A percentile compares a stretch with the other conserved stretches of the same genome.
These are phyloP conservation scores for Oryza meridionalis DNA, from an alignment of 176 grass and related monocot species.

Conservation along the genomic window DNA sequence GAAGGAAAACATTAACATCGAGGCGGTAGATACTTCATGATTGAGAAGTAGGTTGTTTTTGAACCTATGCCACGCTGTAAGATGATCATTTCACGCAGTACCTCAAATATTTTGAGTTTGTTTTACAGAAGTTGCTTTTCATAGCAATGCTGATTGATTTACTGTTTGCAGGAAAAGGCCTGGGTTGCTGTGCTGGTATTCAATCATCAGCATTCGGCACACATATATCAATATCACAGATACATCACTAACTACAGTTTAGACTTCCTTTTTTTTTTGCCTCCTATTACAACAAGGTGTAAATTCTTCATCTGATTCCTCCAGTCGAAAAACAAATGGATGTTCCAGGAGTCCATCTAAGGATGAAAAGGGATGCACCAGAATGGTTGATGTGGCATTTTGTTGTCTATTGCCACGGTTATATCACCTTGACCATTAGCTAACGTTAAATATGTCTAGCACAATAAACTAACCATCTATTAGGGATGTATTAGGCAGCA, in stretches of 20 bases:
- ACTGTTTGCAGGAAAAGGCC: conserved; percentile 46
- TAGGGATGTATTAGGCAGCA: conserved; percentile 11
- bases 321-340: conserved; percentile 9
- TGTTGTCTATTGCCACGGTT: conserved; percentile 20
- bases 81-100: conserved; percentile 5
- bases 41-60: conserved; percentile 26
- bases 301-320: conserved; percentile 6
- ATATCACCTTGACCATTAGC: conserved; percentile 30
- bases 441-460: conserved; percentile 21
- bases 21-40: conserved; percentile 34
- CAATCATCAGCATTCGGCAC: not conserved
- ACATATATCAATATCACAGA: not conserved
- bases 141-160: conserved; percentile 31
- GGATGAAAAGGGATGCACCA: not conserved
- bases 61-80: conserved; percentile 22
- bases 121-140: conserved; percentile 11
- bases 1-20: conserved; percentile 57
- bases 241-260: conserved; percentile 34
- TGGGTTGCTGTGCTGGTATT: conserved; percentile 28
- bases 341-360: not conserved
- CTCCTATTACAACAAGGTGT: conserved; percentile 10
- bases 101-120: not conserved
- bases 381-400: conserved; percentile 11
- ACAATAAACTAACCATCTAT: conserved; percentile 10
- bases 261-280: not conserved